Conservation (phyloP, 2,329 filamentous ascomycete species). For the Botryotinia calthae region DNA sequence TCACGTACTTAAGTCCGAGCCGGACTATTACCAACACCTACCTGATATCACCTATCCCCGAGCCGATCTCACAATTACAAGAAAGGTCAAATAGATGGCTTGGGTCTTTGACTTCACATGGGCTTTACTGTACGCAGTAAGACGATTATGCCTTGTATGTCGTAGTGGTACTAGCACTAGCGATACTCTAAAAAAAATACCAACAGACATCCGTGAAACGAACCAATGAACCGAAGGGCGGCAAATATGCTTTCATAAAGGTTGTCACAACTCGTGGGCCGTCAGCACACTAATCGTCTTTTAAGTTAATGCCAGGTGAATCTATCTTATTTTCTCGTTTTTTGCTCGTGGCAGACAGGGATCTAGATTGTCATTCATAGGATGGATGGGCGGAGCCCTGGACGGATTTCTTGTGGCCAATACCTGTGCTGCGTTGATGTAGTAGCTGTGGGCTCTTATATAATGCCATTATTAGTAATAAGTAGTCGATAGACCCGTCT, state of each 20-base stretch:
- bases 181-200: not conserved
- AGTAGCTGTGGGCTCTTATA: not conserved
- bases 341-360: constrained; percentile 15
- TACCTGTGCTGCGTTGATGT: not conserved
- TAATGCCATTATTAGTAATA: not conserved
- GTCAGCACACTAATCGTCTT: constrained; percentile 1
- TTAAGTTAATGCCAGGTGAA: constrained; percentile 1
- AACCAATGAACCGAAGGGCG: not conserved
- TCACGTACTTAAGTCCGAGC: not conserved
- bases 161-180: not conserved
- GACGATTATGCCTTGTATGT: constrained; percentile 3
- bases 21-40: not conserved
- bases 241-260: constrained; percentile 1
- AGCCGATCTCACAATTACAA: not conserved
- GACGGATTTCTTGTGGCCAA: not conserved
- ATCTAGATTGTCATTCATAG: not conserved
- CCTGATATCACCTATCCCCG: not conserved
- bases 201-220: not conserved
- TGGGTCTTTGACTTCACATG: not conserved
- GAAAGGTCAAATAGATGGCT: not conserved
- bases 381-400: not conserved
- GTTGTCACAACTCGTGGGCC: not conserved
- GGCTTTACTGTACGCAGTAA: not conserved
- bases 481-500: not conserved
- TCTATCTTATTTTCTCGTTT: constrained; percentile 14